Evolutionary conservation across 2,329 filamentous ascomycete species (phyloP).

Genomic region (Epichloe bromicola): DNA sequence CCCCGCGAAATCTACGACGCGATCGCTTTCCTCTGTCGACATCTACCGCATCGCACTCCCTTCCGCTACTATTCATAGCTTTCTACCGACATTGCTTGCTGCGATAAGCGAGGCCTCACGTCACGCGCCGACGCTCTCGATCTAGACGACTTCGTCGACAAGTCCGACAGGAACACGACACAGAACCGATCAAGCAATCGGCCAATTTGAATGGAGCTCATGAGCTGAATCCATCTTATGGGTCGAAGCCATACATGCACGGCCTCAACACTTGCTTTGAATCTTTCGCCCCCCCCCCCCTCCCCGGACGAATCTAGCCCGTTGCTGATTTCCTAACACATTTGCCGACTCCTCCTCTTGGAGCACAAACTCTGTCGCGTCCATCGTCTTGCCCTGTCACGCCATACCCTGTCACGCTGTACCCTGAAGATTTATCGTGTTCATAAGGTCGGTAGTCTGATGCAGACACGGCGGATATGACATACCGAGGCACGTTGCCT

Average conservation of each 20-base stretch:
- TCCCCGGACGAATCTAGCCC: neutral
- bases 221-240: no score
- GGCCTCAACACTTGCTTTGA: no score
- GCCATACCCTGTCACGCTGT: neutral
- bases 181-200: no score
- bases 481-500: slow-evolving; percentile 20
- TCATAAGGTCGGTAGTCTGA: slow-evolving; percentile 3
- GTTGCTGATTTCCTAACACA: neutral
- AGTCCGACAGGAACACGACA: neutral
- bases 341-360: neutral
- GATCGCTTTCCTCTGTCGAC: neutral
- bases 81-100: neutral
- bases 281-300: neutral
- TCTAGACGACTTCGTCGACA: neutral
- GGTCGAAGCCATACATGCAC: neutral
- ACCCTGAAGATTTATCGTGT: neutral
- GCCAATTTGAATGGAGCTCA: neutral
- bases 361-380: neutral
- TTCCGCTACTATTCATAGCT: neutral
- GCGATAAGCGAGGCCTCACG: neutral
- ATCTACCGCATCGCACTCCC: neutral
- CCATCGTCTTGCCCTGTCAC: neutral
- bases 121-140: neutral
- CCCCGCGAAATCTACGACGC: slow-evolving; percentile 1
- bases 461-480: slow-evolving; percentile 19